Conservation (phyloP, 2,329 filamentous ascomycete species). For the Amauroascus verrucosus region DNA sequence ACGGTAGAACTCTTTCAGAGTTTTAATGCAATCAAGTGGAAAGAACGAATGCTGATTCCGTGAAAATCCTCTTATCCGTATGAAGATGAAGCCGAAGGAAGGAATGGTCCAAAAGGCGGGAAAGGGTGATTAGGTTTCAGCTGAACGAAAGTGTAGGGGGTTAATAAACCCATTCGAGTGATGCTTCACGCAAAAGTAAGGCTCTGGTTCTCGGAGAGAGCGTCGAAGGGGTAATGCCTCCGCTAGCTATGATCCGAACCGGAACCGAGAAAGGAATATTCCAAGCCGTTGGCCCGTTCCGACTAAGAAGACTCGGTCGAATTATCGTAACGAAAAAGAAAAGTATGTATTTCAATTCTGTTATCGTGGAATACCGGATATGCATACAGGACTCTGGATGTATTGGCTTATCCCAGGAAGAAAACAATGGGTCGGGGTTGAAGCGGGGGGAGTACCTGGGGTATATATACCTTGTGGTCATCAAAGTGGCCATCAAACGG, state of each 20-base stretch:
- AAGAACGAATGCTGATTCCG: constrained; percentile 3
- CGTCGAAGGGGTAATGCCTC: background rate
- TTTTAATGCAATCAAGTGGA: background rate
- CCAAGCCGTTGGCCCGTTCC: background rate
- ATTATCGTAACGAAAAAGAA: constrained; percentile 6
- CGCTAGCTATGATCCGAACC: constrained; percentile 3
- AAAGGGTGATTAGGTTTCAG: constrained; percentile 4
- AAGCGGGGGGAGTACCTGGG: background rate
- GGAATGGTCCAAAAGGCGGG: constrained; percentile 7
- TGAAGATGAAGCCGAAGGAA: constrained; percentile 8
- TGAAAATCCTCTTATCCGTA: constrained; percentile 11
- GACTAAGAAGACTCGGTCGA: background rate
- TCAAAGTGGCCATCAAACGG: background rate
- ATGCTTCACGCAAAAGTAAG: background rate
- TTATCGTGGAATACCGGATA: background rate
- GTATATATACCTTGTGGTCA: background rate
- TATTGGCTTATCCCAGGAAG: background rate
- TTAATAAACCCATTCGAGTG: constrained; percentile 15
- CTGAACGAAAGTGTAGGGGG: background rate
- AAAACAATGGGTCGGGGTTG: background rate
- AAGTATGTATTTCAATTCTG: background rate
- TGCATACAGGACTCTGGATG: background rate
- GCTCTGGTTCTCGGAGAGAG: background rate
- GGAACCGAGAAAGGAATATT: background rate
- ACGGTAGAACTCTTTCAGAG: background rate